These are phyloP conservation scores for Aspergillus funiculosus DNA, from an alignment of 495 filamentous ascomycete species.

Conservation along the genomic window DNA sequence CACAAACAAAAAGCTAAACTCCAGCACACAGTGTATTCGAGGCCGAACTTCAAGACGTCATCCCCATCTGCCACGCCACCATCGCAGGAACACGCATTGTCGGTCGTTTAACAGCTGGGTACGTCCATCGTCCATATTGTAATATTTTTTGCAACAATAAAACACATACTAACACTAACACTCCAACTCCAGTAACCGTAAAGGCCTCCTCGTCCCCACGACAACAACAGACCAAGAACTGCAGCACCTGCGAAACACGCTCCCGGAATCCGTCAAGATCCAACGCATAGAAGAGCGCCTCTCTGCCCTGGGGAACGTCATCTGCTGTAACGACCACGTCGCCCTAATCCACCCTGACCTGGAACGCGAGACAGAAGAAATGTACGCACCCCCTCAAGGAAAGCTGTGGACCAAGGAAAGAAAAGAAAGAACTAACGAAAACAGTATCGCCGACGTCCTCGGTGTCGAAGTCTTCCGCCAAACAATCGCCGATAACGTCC, in stretches of 20 bases:
- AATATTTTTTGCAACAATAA: no score
- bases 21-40: slow-evolving; percentile 65
- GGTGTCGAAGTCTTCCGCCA: slow-evolving; percentile 98
- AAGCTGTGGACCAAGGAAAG: background rate
- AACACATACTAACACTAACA: no score
- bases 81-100: slow-evolving; percentile 96
- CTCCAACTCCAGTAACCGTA: slow-evolving; percentile 95
- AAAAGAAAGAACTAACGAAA: background rate
- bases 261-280: slow-evolving; percentile 87
- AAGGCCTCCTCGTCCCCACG: slow-evolving; percentile 93
- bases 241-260: slow-evolving; percentile 87
- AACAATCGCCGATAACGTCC: slow-evolving; percentile 93
- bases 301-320: slow-evolving; percentile 94
- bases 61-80: slow-evolving; percentile 95
- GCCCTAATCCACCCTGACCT: slow-evolving; percentile 95
- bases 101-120: slow-evolving; percentile 92
- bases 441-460: slow-evolving; percentile 81
- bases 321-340: slow-evolving; percentile 93
- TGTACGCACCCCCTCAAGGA: slow-evolving; percentile 34
- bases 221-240: slow-evolving; percentile 97
- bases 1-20: slow-evolving; percentile 4
- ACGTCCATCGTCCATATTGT: slow-evolving; percentile 27
- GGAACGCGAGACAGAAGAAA: slow-evolving; percentile 92
- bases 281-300: slow-evolving; percentile 94
- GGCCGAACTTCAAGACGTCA: slow-evolving; percentile 92